Evolutionary conservation across 306 rosid genomes (phyloP), one percentile per base, ranked within the genome.

Genomic region (Oxytropis ochrocephala): DNA sequence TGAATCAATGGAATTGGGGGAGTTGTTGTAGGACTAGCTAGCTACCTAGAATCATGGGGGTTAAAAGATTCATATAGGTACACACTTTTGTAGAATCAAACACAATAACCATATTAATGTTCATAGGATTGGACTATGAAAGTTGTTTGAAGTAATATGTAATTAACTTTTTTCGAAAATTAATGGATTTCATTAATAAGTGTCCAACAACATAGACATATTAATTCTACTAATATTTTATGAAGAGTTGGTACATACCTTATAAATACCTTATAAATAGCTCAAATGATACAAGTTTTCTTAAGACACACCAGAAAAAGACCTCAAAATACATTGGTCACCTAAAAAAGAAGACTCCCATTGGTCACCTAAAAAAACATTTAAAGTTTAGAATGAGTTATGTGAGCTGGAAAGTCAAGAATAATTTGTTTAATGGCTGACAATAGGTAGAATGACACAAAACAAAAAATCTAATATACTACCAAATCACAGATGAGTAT

Each of bases 31-130:
- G 32, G 18, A 54, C 12, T 48, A 1, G 35, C 35, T 32, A 32
- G 35, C 35, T 32, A 27, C n/a, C 54, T 12, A 50, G 46, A 32
- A 59, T 76, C 49, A 69, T 77, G 74, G 21, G 52, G 64, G 52
- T 38, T 71, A 6, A 72, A 60, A 57, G 64, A 57, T 72, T 63
- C 48, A 36, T 57, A 56, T 8, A 38, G 50, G 49, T 0, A 8
- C 47, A 42, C 8, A 18, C 67, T 67, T 48, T 50, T 69, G 10
- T 9, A 6, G 32, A 11, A 30, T 16, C 33, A 44, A 44, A 70
- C n/a, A 6, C 33, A 56, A 44, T 17, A 11, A 43, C 11, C 17
- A 10, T 13, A 46, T 44, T 14, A 41, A 42, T 38, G 30, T 38
- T 9, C 13, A 43, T 29, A 12, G 10, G 24, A 19, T 36, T 12